A percentile compares a stretch with the other conserved stretches of the same genome.
These are phyloP conservation scores for Selenicereus undatus DNA, from an alignment of 148 eudicot species.

Conservation along the genomic window DNA sequence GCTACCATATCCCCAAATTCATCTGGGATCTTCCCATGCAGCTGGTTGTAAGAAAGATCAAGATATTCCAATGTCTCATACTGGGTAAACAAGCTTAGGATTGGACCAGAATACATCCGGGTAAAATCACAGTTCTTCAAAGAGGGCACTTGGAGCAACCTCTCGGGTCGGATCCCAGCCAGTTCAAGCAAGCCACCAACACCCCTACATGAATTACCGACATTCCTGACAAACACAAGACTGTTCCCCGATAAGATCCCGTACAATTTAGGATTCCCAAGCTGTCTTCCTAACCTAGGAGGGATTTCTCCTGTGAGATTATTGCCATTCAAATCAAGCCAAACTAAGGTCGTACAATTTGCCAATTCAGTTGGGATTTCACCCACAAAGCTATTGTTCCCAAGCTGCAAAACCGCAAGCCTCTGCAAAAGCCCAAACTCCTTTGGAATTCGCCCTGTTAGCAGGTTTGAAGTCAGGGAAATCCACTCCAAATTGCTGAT, in stretches of 20 bases:
- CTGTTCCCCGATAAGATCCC: constrained; percentile 90
- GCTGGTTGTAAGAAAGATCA: constrained; percentile 86
- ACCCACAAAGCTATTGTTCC: constrained; percentile 66
- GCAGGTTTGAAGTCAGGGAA: constrained; percentile 69
- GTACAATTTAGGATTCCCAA: constrained; percentile 55
- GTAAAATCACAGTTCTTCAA: constrained; percentile 84
- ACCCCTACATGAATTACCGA: constrained; percentile 94
- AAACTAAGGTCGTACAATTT: constrained; percentile 78
- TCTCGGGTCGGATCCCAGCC: constrained; percentile 84
- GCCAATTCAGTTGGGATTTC: constrained; percentile 61
- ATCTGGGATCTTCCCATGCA: constrained; percentile 76
- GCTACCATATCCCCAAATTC: constrained; percentile 96
- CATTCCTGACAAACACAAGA: constrained; percentile 76
- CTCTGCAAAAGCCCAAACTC: constrained; percentile 65
- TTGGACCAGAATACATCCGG: constrained; percentile 79
- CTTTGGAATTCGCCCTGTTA: constrained; percentile 61
- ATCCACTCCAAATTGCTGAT: constrained; percentile 80
- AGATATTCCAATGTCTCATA: constrained; percentile 92
- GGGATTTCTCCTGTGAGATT: constrained; percentile 82
- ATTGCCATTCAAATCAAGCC: constrained; percentile 90
- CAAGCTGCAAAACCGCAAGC: constrained; percentile 84
- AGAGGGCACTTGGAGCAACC: constrained; percentile 68
- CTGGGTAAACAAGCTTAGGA: constrained; percentile 75
- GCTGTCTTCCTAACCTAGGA: constrained; percentile 71
- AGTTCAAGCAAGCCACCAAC: constrained; percentile 91